Conservation (phyloP, 2,329 filamentous ascomycete species). For the Penicillium hesseltinei region DNA sequence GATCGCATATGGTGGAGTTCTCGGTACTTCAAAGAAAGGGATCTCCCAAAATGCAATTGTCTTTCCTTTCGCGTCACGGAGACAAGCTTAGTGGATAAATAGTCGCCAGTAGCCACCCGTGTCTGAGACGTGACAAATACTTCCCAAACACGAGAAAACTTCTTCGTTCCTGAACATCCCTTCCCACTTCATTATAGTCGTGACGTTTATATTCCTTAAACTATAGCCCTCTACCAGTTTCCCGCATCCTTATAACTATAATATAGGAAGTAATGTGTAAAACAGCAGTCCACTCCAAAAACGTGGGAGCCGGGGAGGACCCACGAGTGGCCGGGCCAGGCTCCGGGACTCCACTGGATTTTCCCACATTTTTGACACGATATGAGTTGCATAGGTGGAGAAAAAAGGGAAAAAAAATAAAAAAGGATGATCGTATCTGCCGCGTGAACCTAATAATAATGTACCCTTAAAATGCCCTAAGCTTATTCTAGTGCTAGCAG, state of each 20-base stretch:
- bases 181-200: neutral
- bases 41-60: conserved; percentile 8
- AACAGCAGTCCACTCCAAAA: neutral
- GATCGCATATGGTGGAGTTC: neutral
- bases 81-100: neutral
- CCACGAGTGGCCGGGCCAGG: conserved; percentile 8
- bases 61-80: neutral
- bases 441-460: neutral
- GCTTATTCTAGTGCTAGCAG: neutral
- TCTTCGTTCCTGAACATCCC: neutral
- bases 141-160: no score
- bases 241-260: no score
- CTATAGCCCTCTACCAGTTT: neutral
- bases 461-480: neutral
- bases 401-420: neutral
- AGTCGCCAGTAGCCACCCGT: neutral
- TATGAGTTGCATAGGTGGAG: conserved; percentile 9
- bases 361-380: neutral
- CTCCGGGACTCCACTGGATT: neutral
- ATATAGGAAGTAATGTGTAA: neutral
- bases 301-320: neutral
- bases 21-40: neutral
- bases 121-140: neutral
- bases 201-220: neutral
- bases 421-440: neutral